Percentiles rank a stretch among this genome's conserved stretches.
Evolutionary conservation across 805 yeast genomes (phyloP).

Genomic region (Debaryomyces hansenii): DNA sequence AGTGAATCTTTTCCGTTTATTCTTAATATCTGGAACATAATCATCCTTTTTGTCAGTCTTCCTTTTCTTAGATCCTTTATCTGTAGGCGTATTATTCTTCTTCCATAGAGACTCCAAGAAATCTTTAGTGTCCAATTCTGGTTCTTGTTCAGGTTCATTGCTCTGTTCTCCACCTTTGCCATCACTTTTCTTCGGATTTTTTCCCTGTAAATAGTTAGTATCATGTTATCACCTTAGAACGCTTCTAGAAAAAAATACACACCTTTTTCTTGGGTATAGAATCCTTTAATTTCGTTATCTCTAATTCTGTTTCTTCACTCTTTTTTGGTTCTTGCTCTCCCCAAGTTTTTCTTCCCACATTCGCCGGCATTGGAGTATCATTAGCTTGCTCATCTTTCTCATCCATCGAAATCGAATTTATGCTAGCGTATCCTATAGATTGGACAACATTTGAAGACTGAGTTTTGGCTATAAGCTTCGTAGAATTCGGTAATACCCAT

Average conservation of each 20-base stretch:
- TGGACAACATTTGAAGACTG: conserved; percentile 22
- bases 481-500: conserved; percentile 46
- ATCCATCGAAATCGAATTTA: conserved; percentile 23
- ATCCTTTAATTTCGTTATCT: conserved; percentile 6
- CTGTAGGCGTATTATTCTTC: background rate
- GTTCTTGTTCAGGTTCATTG: background rate
- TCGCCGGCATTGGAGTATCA: conserved; percentile 2
- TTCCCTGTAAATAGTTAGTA: conserved; percentile 8
- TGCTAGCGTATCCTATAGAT: conserved; percentile 43
- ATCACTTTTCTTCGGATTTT: conserved; percentile 8
- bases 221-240: background rate
- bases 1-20: conserved; percentile 12
- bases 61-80: conserved; percentile 8
- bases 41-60: conserved; percentile 7
- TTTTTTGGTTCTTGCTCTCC: conserved; percentile 7
- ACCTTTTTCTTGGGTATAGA: conserved; percentile 2
- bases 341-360: conserved; percentile 15
- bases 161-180: background rate
- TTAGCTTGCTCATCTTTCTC: conserved; percentile 13
- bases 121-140: conserved; percentile 1
- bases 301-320: conserved; percentile 1
- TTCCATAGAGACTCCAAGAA: conserved; percentile 7
- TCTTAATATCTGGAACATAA: conserved; percentile 11
- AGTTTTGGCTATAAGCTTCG: conserved; percentile 23
- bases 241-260: background rate